Percentiles rank a stretch among this genome's conserved stretches.
Conservation (phyloP, 2,329 filamentous ascomycete genomes). For the Fusarium cicatricum region DNA sequence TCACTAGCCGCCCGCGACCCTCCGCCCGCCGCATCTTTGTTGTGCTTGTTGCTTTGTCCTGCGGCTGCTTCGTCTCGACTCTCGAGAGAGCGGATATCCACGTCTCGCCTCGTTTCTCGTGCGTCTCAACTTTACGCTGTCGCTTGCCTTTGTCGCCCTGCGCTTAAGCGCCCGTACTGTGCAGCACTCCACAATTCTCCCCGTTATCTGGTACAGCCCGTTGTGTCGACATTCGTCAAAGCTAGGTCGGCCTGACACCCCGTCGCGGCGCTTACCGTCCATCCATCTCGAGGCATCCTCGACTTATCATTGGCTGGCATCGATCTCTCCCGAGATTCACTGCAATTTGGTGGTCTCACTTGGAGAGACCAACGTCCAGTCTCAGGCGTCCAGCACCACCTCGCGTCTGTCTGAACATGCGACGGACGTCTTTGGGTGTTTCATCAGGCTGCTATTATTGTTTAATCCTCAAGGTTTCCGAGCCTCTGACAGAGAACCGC, state of each 20-base stretch:
- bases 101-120: conserved; percentile 10
- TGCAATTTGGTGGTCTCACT: conserved; percentile 31
- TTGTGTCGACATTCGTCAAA: conserved; percentile 29
- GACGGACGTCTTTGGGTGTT: conserved; percentile 36
- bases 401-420: conserved; percentile 39
- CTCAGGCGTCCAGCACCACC: conserved; percentile 17
- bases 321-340: conserved; percentile 17
- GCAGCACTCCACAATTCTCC: conserved; percentile 33
- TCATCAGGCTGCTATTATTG: conserved; percentile 38
- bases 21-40: conserved; percentile 11
- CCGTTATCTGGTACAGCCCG: conserved; percentile 19
- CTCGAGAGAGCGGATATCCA: conserved; percentile 20
- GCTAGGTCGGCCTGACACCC: conserved; percentile 16
- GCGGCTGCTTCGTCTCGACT: conserved; percentile 23
- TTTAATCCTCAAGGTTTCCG: conserved; percentile 20
- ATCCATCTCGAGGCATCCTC: conserved; percentile 17
- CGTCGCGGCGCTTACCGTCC: conserved; percentile 38
- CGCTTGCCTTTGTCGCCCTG: conserved; percentile 15
- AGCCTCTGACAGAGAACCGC: conserved; percentile 16
- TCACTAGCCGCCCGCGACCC: conserved; percentile 27
- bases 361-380: conserved; percentile 28
- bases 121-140: conserved; percentile 1
- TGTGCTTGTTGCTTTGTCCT: conserved; percentile 7
- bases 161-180: conserved; percentile 34
- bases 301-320: conserved; percentile 29